Evolutionary conservation across 2,329 filamentous ascomycete genomes (phyloP).

Genomic region (Paraphaeosphaeria minitans): DNA sequence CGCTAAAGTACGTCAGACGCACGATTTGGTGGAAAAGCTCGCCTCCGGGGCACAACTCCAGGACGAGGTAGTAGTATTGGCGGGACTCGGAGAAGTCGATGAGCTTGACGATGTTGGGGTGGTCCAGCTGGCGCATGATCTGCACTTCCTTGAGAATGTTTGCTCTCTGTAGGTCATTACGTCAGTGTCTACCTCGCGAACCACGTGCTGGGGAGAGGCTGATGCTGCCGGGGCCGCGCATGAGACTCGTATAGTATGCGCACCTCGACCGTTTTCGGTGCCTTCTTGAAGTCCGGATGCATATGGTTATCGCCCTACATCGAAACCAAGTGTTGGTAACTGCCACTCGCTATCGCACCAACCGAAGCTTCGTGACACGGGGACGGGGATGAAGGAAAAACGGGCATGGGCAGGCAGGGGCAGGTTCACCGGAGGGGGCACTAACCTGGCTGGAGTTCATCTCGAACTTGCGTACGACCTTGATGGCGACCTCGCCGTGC

Average conservation of each 20-base stretch:
- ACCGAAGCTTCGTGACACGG: conserved; percentile 26
- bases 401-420: conserved; percentile 39
- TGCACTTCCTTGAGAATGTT: conserved; percentile 99
- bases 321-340: conserved; percentile 56
- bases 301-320: conserved; percentile 86
- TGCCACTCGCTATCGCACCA: conserved; percentile 36
- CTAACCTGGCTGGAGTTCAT: conserved; percentile 99
- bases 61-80: conserved; percentile 96
- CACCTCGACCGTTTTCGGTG: conserved; percentile 96
- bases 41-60: conserved; percentile 92
- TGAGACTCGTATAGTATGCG: conserved; percentile 48
- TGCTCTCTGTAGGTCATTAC: conserved; percentile 69
- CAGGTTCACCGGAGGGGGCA: conserved; percentile 42
- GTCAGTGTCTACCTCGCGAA: conserved; percentile 49
- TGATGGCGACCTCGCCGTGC: conserved; percentile 85
- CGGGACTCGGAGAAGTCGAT: conserved; percentile 91
- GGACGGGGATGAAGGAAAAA: conserved; percentile 36
- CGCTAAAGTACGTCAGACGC: conserved; percentile 96
- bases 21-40: conserved; percentile 99
- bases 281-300: conserved; percentile 92
- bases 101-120: conserved; percentile 93
- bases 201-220: conserved; percentile 14
- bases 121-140: conserved; percentile 96
- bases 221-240: conserved; percentile 40
- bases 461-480: conserved; percentile 97